Evolutionary conservation across 1,284 basidiomycete species (phyloP).

Genomic region (Irpex lacteus): DNA sequence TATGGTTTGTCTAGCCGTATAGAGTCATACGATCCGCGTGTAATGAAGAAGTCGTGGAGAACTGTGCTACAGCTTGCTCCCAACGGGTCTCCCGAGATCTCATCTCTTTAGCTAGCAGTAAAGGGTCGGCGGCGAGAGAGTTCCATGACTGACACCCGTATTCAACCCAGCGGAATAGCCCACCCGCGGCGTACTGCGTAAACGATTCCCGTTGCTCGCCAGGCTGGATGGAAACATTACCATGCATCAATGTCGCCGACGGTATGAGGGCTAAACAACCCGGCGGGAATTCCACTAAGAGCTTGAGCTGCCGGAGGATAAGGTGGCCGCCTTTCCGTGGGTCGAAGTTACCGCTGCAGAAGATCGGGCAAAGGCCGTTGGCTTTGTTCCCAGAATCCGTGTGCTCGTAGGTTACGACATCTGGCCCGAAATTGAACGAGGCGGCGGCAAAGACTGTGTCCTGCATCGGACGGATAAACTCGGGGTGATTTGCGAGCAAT

Average conservation of each 20-base stretch:
- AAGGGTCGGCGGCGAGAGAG: not conserved
- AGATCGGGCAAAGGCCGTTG: slow-evolving; percentile 23
- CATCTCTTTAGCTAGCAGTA: not conserved
- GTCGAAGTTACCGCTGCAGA: slow-evolving; percentile 23
- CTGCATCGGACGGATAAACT: not conserved
- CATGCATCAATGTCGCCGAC: slow-evolving; percentile 27
- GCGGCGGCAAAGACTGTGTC: slow-evolving; percentile 17
- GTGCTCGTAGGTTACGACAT: slow-evolving; percentile 12
- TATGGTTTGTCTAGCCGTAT: not conserved
- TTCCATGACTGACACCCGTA: slow-evolving; percentile 14
- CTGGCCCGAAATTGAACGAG: slow-evolving; percentile 22
- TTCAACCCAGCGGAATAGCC: slow-evolving; percentile 23
- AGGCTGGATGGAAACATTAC: slow-evolving; percentile 20
- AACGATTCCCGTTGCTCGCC: slow-evolving; percentile 22
- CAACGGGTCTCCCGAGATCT: not conserved
- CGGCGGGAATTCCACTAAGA: slow-evolving; percentile 24
- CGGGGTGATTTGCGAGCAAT: not conserved
- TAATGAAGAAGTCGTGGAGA: not conserved
- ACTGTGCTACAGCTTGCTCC: not conserved
- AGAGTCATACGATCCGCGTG: not conserved
- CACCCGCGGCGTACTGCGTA: slow-evolving; percentile 24
- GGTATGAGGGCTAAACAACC: slow-evolving; percentile 25
- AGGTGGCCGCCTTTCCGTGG: slow-evolving; percentile 23
- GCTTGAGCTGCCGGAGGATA: slow-evolving; percentile 22
- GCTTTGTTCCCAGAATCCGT: slow-evolving; percentile 21